phyloP scores from a whole-genome alignment of 2,329 filamentous ascomycete genomes.

The Talaromyces verruculosus region DNA sequence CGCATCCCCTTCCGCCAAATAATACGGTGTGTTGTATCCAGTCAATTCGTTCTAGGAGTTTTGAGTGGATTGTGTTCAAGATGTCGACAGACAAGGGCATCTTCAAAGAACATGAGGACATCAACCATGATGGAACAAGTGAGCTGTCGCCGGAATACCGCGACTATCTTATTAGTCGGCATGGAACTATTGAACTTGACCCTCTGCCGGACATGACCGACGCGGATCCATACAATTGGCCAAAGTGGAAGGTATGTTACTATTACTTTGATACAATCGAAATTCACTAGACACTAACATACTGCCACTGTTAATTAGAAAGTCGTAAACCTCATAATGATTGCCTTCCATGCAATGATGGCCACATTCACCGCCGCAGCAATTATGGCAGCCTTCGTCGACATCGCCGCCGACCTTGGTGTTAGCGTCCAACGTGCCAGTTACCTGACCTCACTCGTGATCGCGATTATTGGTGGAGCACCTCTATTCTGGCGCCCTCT shows the following conservation, averaged over 20 bases:
- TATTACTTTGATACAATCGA: no score
- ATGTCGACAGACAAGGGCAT: not conserved
- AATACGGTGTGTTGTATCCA: not conserved
- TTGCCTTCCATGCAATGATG: slow-evolving; percentile 46
- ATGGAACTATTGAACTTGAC: not conserved
- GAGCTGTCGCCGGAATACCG: not conserved
- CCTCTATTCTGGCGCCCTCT: not conserved
- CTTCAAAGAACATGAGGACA: not conserved
- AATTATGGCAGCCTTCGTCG: slow-evolving; percentile 57
- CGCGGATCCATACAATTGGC: not conserved
- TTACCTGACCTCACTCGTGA: slow-evolving; percentile 46
- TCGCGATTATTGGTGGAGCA: not conserved
- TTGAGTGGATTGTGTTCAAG: not conserved
- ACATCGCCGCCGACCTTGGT: slow-evolving; percentile 53
- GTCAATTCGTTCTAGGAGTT: not conserved
- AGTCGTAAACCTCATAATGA: not conserved
- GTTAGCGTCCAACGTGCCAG: slow-evolving; percentile 51
- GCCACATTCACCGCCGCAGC: slow-evolving; percentile 55
- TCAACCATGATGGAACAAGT: not conserved
- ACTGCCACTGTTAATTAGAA: not conserved
- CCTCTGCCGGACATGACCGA: not conserved
- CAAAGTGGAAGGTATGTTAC: not conserved
- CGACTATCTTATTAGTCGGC: not conserved
- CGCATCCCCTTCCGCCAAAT: not conserved
- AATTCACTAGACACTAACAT: not conserved